A percentile compares a stretch with the other conserved stretches of the same genome.
Evolutionary conservation across 139 green algal species (phyloP).

Genomic region (Gonium pectorale): DNA sequence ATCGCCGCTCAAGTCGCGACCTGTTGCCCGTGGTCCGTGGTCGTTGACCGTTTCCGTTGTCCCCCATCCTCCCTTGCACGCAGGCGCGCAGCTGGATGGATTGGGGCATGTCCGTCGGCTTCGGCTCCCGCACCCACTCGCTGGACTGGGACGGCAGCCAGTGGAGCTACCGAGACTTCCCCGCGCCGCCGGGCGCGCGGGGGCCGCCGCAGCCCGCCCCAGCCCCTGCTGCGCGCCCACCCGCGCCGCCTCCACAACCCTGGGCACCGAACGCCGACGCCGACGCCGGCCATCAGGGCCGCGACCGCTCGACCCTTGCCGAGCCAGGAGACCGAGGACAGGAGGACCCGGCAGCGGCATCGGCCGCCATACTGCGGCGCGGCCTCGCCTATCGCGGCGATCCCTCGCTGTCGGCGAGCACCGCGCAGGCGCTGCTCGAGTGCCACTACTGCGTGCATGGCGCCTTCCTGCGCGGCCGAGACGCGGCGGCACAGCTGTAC

Average conservation of each 20-base stretch:
- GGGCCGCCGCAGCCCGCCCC: not conserved
- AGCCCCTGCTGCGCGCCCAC: not conserved
- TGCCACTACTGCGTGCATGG: slow-evolving; percentile 72
- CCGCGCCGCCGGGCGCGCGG: not conserved
- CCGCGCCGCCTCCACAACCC: no score
- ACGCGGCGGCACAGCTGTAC: no score
- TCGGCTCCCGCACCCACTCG: slow-evolving; percentile 42
- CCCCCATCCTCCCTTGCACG: not conserved
- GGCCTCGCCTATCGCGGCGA: slow-evolving; percentile 37
- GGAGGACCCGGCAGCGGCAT: no score
- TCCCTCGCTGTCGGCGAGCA: not conserved
- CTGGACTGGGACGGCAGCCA: slow-evolving; percentile 52
- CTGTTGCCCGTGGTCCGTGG: no score
- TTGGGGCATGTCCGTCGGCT: slow-evolving; percentile 63
- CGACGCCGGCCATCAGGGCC: not conserved
- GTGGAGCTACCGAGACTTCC: slow-evolving; percentile 33
- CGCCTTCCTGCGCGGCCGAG: slow-evolving; percentile 56
- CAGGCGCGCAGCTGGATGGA: slow-evolving; percentile 66
- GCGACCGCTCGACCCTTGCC: not conserved
- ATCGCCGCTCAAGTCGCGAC: no score
- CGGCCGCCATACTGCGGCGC: not conserved
- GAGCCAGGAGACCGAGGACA: no score
- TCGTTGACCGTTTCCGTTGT: not conserved
- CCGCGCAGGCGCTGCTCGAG: slow-evolving; percentile 72
- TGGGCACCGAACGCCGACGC: no score